phyloP scores from a whole-genome alignment of 331 rosid species.

The Erythrophleum ivorense region DNA sequence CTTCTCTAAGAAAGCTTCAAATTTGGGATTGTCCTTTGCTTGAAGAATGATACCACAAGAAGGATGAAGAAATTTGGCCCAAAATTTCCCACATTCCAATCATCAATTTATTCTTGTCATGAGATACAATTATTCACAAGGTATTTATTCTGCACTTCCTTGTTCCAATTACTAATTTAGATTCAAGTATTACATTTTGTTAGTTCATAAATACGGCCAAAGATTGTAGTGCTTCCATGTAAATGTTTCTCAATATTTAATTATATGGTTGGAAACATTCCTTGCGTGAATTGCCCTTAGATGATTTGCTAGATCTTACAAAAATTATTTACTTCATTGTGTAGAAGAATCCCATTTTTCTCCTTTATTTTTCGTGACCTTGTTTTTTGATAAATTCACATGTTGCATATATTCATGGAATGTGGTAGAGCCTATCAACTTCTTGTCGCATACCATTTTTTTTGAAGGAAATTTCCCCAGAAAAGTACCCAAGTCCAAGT shows the following conservation, averaged over 20 bases:
- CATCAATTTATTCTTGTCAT: neutral
- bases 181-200: neutral
- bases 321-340: neutral
- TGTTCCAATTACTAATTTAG: neutral
- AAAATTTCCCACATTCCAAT: constrained; percentile 20
- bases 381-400: too few relatives aligned
- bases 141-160: neutral
- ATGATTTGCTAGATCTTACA: neutral
- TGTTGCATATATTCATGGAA: too few relatives aligned
- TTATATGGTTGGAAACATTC: too few relatives aligned
- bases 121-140: neutral
- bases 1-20: neutral
- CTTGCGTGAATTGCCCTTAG: neutral
- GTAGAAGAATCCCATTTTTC: too few relatives aligned
- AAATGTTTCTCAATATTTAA: too few relatives aligned
- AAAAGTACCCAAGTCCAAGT: too few relatives aligned
- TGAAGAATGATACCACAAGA: neutral
- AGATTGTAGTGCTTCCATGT: too few relatives aligned
- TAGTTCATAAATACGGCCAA: neutral
- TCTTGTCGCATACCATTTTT: too few relatives aligned
- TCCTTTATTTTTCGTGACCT: too few relatives aligned
- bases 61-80: neutral
- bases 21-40: neutral
- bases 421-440: too few relatives aligned
- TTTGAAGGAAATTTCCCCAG: too few relatives aligned